phyloP scores from a whole-genome alignment of 1,284 basidiomycete genomes.

The Cryptococcus neoformans region DNA sequence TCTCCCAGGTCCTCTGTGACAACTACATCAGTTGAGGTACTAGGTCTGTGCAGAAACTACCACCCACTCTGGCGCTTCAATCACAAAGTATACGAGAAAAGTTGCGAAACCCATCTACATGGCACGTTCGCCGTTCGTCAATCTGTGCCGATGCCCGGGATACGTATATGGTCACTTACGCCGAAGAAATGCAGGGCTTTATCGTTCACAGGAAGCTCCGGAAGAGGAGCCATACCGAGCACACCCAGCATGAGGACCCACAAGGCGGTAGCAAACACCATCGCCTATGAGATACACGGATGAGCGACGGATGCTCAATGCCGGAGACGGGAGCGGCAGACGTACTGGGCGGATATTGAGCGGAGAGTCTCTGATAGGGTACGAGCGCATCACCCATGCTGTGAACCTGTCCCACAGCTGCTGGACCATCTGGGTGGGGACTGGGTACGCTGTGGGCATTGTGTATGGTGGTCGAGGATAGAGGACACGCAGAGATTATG shows the following conservation, averaged over 20 bases:
- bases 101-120: conserved; percentile 46
- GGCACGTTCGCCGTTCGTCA: not conserved
- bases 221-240: conserved; percentile 45
- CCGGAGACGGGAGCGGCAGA: not conserved
- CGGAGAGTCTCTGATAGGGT: conserved; percentile 37
- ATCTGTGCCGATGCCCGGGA: not conserved
- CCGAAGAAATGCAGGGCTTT: conserved; percentile 50
- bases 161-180: conserved; percentile 18
- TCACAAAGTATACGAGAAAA: conserved; percentile 45
- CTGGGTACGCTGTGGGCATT: conserved; percentile 28
- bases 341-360: conserved; percentile 42
- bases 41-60: not conserved
- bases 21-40: conserved; percentile 1
- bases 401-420: conserved; percentile 23
- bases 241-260: conserved; percentile 46
- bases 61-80: conserved; percentile 48
- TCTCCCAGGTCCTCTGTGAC: conserved; percentile 29
- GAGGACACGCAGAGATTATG: not conserved
- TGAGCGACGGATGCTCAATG: no score
- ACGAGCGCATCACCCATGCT: conserved; percentile 31
- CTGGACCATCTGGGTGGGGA: conserved; percentile 35
- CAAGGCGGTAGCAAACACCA: conserved; percentile 42
- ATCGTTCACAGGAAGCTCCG: conserved; percentile 45
- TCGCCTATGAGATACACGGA: conserved; percentile 20
- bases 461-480: not conserved